These are phyloP conservation scores for Aegilops bicornis DNA, from an alignment of 176 grass and related monocot genomes.

Conservation along the genomic window DNA sequence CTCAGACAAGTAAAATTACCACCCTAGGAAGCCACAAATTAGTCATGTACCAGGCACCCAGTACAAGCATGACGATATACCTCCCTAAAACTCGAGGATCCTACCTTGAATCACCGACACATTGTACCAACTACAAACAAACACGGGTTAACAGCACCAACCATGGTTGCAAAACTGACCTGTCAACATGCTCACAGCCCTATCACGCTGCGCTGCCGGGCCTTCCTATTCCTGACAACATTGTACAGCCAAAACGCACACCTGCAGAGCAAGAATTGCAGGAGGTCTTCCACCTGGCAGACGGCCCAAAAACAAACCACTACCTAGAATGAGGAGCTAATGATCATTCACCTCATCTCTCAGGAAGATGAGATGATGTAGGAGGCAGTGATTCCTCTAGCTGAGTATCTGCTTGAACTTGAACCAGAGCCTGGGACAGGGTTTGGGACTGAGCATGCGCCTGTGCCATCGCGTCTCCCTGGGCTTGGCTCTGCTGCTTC, in stretches of 20 bases:
- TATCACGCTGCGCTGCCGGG: constrained; percentile 4
- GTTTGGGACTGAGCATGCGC: constrained; percentile 10
- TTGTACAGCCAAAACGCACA: constrained; percentile 22
- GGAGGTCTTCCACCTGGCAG: constrained; percentile 50
- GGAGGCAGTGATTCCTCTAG: constrained; percentile 26
- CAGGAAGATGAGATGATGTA: constrained; percentile 33
- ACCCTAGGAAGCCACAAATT: constrained; percentile 41
- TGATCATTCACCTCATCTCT: constrained; percentile 36
- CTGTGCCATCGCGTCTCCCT: constrained; percentile 40
- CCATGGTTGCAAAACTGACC: constrained; percentile 22
- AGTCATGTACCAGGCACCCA: constrained; percentile 39
- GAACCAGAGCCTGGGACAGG: background rate
- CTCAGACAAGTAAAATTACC: constrained; percentile 37
- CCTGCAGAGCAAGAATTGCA: constrained; percentile 33
- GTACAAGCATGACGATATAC: constrained; percentile 32
- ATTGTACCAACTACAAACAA: constrained; percentile 24
- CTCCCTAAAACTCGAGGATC: constrained; percentile 73
- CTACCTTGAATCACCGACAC: constrained; percentile 39
- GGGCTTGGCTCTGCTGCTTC: constrained; percentile 60
- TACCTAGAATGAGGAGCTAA: constrained; percentile 24
- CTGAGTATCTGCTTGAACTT: constrained; percentile 29
- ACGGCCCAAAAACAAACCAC: constrained; percentile 29
- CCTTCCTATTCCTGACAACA: constrained; percentile 27
- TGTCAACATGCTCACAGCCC: constrained; percentile 18
- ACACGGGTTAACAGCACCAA: constrained; percentile 25